Conservation (phyloP, 306 rosid species). For the Ochetophila trinervis region DNA sequence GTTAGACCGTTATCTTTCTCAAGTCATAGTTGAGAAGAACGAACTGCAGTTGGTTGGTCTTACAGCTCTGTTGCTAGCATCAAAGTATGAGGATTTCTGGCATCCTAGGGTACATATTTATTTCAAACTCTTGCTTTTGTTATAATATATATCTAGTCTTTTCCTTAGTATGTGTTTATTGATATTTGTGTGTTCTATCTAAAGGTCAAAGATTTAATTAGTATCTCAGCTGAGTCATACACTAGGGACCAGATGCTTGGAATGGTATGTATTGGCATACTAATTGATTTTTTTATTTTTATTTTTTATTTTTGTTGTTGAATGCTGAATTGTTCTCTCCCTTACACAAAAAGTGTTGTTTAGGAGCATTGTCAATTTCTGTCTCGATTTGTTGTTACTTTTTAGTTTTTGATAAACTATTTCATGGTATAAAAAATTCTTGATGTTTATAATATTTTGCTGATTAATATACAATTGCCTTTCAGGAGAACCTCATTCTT, state of each 20-base stretch:
- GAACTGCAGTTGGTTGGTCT: constrained; percentile 93
- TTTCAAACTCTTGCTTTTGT: not conserved
- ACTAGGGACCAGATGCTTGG: constrained; percentile 79
- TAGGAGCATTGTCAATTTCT: too few species aligned
- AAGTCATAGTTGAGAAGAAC: constrained; percentile 48
- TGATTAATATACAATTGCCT: not conserved
- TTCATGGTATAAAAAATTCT: too few species aligned
- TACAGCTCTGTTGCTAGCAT: constrained; percentile 81
- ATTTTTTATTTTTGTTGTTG: constrained; percentile 2
- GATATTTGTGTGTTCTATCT: constrained; percentile 11
- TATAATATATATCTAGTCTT: not conserved
- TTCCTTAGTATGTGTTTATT: constrained; percentile 14
- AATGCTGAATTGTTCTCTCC: not conserved
- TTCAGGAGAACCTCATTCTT: constrained; percentile 79
- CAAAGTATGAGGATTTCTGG: constrained; percentile 94
- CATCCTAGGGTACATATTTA: constrained; percentile 68
- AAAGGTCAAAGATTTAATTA: constrained; percentile 70
- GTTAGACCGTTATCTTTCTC: constrained; percentile 81
- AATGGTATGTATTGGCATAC: constrained; percentile 49
- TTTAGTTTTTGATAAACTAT: too few species aligned
- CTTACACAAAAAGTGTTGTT: too few species aligned
- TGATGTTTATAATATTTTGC: not conserved
- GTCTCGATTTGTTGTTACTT: too few species aligned
- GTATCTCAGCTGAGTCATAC: constrained; percentile 83
- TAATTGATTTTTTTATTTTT: not conserved